Percentiles rank a stretch among this genome's conserved stretches.
Conservation (phyloP, 306 rosid genomes). For the Vigna nakashimae region DNA sequence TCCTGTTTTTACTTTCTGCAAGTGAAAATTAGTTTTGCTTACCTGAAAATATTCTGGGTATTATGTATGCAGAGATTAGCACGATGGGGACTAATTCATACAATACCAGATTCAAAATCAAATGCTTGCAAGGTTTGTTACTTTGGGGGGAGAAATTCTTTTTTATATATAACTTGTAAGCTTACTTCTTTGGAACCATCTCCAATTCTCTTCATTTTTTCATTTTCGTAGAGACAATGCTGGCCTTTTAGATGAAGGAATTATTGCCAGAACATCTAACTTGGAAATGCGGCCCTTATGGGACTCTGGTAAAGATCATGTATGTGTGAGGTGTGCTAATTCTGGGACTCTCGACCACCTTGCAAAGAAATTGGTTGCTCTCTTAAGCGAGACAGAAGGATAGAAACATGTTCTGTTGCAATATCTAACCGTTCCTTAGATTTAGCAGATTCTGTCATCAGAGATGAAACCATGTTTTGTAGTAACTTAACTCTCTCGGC, state of each 20-base stretch:
- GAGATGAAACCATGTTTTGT: constrained; percentile 78
- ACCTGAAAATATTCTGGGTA: constrained; percentile 20
- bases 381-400: constrained; percentile 73
- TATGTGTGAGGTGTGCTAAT: constrained; percentile 22
- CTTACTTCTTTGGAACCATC: background rate
- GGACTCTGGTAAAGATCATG: constrained; percentile 50
- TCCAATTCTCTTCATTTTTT: constrained; percentile 18
- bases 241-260: constrained; percentile 69
- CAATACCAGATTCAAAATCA: constrained; percentile 43
- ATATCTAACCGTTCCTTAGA: constrained; percentile 83
- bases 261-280: constrained; percentile 68
- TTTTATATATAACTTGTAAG: constrained; percentile 1
- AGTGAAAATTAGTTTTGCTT: constrained; percentile 21
- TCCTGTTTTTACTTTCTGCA: background rate
- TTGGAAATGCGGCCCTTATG: constrained; percentile 83
- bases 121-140: constrained; percentile 71
- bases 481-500: constrained; percentile 75
- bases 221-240: constrained; percentile 57
- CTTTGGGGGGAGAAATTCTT: background rate
- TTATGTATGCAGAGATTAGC: constrained; percentile 63
- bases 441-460: constrained; percentile 86
- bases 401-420: constrained; percentile 81
- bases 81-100: constrained; percentile 66
- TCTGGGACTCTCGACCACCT: constrained; percentile 57
- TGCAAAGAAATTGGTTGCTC: constrained; percentile 79